These are phyloP conservation scores for Kwoniella pini DNA, from an alignment of 768 basidiomycete genomes.

Conservation along the genomic window DNA sequence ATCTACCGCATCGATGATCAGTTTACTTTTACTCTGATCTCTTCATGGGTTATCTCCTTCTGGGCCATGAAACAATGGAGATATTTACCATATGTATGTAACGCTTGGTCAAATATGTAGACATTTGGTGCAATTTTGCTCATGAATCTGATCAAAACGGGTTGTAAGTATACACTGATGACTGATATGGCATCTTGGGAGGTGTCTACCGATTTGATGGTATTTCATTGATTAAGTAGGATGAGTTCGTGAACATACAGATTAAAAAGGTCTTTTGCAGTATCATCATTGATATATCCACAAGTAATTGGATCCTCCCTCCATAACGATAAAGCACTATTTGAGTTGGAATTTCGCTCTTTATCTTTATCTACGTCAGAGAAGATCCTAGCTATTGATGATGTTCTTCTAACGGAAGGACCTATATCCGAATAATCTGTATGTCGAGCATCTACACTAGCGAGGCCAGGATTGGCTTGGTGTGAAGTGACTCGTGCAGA, in stretches of 20 bases:
- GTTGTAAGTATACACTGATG: no score
- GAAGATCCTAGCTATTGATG: constrained; percentile 12
- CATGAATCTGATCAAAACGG: constrained; percentile 19
- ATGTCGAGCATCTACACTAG: not conserved
- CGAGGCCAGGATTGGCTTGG: not conserved
- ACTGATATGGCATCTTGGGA: no score
- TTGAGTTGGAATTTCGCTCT: not conserved
- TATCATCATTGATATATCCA: constrained; percentile 12
- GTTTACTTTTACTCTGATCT: no score
- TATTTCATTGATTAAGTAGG: not conserved
- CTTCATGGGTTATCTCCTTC: no score
- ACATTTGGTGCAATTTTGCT: constrained; percentile 4
- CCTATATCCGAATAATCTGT: constrained; percentile 11
- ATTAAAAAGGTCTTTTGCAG: constrained; percentile 3
- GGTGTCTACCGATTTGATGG: no score
- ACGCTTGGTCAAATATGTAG: constrained; percentile 7
- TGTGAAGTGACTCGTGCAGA: not conserved
- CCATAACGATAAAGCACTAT: not conserved
- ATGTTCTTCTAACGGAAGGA: constrained; percentile 7
- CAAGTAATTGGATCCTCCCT: constrained; percentile 19
- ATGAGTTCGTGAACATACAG: not conserved
- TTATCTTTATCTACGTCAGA: not conserved
- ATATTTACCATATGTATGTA: constrained; percentile 13
- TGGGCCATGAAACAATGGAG: no score
- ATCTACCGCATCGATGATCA: not conserved